Evolutionary conservation across 202 grass and related monocot genomes (phyloP), one percentile per base, ranked within the genome.

Genomic region (Bolboschoenoplectus hybrid): DNA sequence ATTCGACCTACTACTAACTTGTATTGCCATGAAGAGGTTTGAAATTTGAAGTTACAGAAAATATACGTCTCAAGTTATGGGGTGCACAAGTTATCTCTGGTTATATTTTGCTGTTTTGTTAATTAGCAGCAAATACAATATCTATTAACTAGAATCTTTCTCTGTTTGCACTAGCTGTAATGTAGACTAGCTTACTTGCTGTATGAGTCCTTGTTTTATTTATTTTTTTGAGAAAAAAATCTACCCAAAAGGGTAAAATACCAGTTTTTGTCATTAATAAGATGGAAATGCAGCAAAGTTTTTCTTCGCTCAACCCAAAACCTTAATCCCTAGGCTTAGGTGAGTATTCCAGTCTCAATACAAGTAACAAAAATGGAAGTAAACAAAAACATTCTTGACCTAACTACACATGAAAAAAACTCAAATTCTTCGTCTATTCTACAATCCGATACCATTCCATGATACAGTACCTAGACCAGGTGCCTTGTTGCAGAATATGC

Each of bases 401-500:
- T 77, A 52, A 52, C 11, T 16, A 17, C 9, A 38, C 49, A 35
- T 55, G 32, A 10, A 35, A 3, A 19, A 73, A n/a, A 77, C 20
- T 77, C 49, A 76, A 72, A 47, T 47, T 63, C 68, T 14, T 47
- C 68, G 7, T 72, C 41, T 10, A 53, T 76, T 76, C 47, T 76
- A 36, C 26, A 49, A 76, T 10, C 11, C 10, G 5, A 26, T 20
- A 47, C 7, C 10, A 7, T 5, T 55, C 46, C 46, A 52, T 53
- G 47, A 26, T 76, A 36, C 10, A 55, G 12, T 76, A 52, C 46
- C 72, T 52, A 52, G 43, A 73, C 26, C 43, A 73, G 69, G 45
- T 73, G 32, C 7, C 69, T 73, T 73, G n/a, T 73, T 49, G 36
- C 41, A 11, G 7, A 32, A 49, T 53, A 9, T 55, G 49, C 26